Evolutionary conservation across 176 grass and related monocot genomes (phyloP).

Genomic region (Paspalum notatum): DNA sequence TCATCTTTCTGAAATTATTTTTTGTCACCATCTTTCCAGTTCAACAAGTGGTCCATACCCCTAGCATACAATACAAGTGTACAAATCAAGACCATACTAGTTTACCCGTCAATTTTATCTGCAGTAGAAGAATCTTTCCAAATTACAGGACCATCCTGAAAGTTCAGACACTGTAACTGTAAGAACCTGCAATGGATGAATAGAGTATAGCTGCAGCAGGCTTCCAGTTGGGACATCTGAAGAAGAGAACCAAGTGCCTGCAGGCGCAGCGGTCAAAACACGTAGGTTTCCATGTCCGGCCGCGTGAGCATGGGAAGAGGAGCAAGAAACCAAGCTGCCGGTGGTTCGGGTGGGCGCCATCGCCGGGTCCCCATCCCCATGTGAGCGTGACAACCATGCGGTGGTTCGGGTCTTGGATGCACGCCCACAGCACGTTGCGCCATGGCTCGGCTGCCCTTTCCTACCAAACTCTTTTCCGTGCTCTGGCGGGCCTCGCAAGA

Average conservation of each 20-base stretch:
- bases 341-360: constrained; percentile 45
- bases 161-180: constrained; percentile 1
- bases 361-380: constrained; percentile 51
- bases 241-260: not conserved
- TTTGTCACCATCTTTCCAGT: constrained; percentile 37
- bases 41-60: constrained; percentile 45
- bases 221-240: constrained; percentile 24
- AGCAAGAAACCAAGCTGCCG: not conserved
- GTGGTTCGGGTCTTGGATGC: constrained; percentile 38
- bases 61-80: constrained; percentile 4
- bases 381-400: constrained; percentile 49
- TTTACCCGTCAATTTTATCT: constrained; percentile 37
- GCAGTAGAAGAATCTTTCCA: constrained; percentile 33
- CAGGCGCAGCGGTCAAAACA: constrained; percentile 3
- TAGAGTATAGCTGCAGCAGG: not conserved
- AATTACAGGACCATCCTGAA: constrained; percentile 11
- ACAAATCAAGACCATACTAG: not conserved
- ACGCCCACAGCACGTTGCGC: constrained; percentile 46
- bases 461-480: constrained; percentile 34
- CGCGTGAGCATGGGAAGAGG: not conserved
- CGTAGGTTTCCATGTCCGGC: constrained; percentile 13
- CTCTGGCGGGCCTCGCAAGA: not conserved
- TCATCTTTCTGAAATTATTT: constrained; percentile 12
- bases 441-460: constrained; percentile 28
- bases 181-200: not conserved